phyloP scores from a whole-genome alignment of 2,329 filamentous ascomycete genomes.

The Phyllosticta capitalensis region DNA sequence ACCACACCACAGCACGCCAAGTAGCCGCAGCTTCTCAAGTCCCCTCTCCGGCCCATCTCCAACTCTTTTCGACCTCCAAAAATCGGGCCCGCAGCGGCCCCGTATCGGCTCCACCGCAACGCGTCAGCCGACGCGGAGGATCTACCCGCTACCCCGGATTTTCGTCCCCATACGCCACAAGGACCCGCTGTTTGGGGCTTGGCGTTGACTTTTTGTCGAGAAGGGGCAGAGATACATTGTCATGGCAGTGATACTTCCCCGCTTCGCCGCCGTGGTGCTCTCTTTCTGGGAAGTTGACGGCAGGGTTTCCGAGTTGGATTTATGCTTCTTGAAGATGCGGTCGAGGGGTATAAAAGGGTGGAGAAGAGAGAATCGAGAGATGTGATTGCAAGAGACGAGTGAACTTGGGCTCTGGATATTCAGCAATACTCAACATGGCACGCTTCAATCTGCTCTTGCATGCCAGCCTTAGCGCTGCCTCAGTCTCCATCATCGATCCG shows the following conservation, averaged over 20 bases:
- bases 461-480: neutral
- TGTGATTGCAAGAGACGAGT: neutral
- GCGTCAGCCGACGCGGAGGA: constrained; percentile 2
- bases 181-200: neutral
- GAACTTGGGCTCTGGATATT: too few relatives aligned
- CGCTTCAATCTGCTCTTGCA: neutral
- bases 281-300: neutral
- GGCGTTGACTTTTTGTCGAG: neutral
- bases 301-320: neutral
- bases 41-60: too few relatives aligned
- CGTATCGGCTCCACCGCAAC: constrained; percentile 5
- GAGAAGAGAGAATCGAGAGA: neutral
- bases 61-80: neutral
- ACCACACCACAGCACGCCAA: neutral
- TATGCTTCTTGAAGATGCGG: neutral
- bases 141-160: neutral
- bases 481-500: neutral
- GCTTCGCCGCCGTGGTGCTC: neutral
- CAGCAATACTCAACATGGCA: neutral
- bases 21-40: neutral
- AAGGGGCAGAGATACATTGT: neutral
- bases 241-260: neutral
- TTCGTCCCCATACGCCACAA: neutral
- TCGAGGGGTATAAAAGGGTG: neutral
- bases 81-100: neutral